phyloP scores from a whole-genome alignment of 2,329 filamentous ascomycete species.

The Curvularia eragrostidis region DNA sequence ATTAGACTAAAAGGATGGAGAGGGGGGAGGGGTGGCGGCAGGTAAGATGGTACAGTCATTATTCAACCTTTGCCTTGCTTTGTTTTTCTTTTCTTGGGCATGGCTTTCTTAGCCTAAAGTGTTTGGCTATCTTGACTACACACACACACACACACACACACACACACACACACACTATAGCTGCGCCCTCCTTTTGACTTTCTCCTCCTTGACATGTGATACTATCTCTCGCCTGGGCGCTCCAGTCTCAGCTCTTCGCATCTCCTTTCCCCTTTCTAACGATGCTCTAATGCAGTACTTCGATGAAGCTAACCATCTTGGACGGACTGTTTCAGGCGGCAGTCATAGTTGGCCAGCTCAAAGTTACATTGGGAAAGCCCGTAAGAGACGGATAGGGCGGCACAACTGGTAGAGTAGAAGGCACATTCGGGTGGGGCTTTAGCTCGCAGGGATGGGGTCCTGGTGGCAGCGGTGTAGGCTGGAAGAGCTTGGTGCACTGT shows the following conservation, averaged over 20 bases:
- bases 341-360: conserved; percentile 10
- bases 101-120: neutral
- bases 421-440: conserved; percentile 17
- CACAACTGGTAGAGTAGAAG: conserved; percentile 1
- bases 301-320: neutral
- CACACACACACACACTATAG: neutral
- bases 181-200: neutral
- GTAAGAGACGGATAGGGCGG: conserved; percentile 9
- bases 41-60: too few relatives aligned
- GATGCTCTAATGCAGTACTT: neutral
- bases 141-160: too few relatives aligned
- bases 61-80: neutral
- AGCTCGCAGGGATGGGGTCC: conserved; percentile 41
- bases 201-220: neutral
- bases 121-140: neutral
- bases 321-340: conserved; percentile 11
- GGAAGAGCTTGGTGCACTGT: conserved; percentile 35
- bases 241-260: neutral
- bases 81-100: neutral
- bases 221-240: neutral
- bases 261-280: neutral
- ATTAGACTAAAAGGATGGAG: neutral
- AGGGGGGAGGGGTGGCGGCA: too few relatives aligned
- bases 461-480: conserved; percentile 32
- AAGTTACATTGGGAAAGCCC: conserved; percentile 7